Percentiles rank a stretch among this genome's conserved stretches.
These are phyloP conservation scores for Chytridiales sp. DNA, from an alignment of 371 early-diverging fungal species.

Conservation along the genomic window DNA sequence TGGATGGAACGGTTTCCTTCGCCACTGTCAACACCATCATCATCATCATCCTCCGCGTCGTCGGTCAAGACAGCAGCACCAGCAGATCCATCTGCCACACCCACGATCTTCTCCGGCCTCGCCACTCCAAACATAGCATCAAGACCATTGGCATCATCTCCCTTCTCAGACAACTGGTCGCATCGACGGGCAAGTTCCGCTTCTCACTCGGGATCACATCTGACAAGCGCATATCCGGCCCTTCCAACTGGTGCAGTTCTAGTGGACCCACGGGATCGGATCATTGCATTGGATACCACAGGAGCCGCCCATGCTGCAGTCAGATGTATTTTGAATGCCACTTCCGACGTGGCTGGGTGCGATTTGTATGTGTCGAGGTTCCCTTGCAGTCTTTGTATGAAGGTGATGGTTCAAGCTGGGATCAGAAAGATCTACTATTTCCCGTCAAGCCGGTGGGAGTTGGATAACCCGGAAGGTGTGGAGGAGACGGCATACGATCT, in stretches of 20 bases:
- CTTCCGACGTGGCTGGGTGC: constrained; percentile 35
- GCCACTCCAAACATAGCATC: not conserved
- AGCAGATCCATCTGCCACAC: not conserved
- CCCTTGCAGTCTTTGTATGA: constrained; percentile 42
- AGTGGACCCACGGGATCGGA: constrained; percentile 30
- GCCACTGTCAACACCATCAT: not conserved
- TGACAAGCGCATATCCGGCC: constrained; percentile 12
- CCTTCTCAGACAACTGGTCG: not conserved
- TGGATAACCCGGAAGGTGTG: constrained; percentile 15
- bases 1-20: constrained; percentile 43
- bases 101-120: not conserved
- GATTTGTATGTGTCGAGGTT: constrained; percentile 45
- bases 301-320: constrained; percentile 44
- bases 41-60: not conserved
- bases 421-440: constrained; percentile 43
- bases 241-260: constrained; percentile 35
- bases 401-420: constrained; percentile 45
- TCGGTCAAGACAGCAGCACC: constrained; percentile 1
- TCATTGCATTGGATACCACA: constrained; percentile 17
- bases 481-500: constrained; percentile 7
- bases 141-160: not conserved
- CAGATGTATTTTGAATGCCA: constrained; percentile 29
- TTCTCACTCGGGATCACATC: not conserved
- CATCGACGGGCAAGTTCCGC: not conserved
- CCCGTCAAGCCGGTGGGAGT: constrained; percentile 41